Evolutionary conservation across 257 asterid genomes (phyloP).

Genomic region (Paulownia fortunei): DNA sequence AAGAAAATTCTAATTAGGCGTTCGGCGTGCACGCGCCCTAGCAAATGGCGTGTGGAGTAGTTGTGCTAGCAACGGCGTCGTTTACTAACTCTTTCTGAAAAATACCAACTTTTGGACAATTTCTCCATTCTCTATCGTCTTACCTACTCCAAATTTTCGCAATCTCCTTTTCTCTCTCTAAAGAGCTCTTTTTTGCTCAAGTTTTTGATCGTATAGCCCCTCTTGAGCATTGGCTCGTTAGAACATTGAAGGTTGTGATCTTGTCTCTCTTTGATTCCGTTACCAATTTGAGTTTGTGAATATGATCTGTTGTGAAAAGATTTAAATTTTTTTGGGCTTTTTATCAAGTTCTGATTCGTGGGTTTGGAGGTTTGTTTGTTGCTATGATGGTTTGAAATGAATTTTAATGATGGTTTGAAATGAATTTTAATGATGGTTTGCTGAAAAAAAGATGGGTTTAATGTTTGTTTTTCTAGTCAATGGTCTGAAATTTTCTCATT

Average conservation of each 20-base stretch:
- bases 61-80: constrained; percentile 38
- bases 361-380: constrained; percentile 28
- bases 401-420: constrained; percentile 19
- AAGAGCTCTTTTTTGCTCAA: constrained; percentile 38
- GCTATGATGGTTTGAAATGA: constrained; percentile 5
- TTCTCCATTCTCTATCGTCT: constrained; percentile 14
- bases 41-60: constrained; percentile 48
- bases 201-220: constrained; percentile 22
- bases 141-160: constrained; percentile 35
- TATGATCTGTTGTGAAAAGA: constrained; percentile 14
- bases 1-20: constrained; percentile 19
- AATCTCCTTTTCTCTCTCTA: constrained; percentile 28
- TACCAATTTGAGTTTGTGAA: constrained; percentile 10
- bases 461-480: constrained; percentile 28
- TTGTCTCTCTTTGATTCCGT: constrained; percentile 1
- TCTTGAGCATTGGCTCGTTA: constrained; percentile 16
- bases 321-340: not conserved
- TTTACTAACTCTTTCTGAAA: constrained; percentile 14
- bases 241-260: constrained; percentile 34
- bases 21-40: constrained; percentile 36
- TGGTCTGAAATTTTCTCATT: not conserved
- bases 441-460: constrained; percentile 21
- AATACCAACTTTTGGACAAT: constrained; percentile 30
- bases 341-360: constrained; percentile 26
- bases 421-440: constrained; percentile 20